These are phyloP conservation scores for Saturnispora hagleri DNA, from an alignment of 805 yeast species.

Conservation along the genomic window DNA sequence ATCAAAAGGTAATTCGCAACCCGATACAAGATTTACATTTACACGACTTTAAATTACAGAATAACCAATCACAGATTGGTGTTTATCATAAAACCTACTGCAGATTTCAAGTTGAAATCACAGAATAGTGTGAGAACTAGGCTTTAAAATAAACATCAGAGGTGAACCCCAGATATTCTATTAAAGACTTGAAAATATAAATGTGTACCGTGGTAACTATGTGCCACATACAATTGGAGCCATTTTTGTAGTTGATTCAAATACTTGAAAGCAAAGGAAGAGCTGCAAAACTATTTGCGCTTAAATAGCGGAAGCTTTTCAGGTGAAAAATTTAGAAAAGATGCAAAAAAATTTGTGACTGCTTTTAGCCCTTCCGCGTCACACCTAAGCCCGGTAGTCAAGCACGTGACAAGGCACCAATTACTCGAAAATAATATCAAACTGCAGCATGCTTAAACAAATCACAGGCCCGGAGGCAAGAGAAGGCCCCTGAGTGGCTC, in stretches of 20 bases:
- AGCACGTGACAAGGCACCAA: not conserved
- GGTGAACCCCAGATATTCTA: constrained; percentile 20
- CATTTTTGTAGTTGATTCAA: constrained; percentile 16
- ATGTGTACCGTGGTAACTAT: not conserved
- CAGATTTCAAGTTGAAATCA: constrained; percentile 6
- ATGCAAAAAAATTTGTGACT: not conserved
- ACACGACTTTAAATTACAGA: constrained; percentile 8
- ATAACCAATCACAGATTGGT: not conserved
- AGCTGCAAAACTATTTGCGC: not conserved
- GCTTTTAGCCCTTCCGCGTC: not conserved
- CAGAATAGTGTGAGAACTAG: constrained; percentile 19
- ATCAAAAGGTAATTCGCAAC: not conserved
- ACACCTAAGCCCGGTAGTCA: not conserved
- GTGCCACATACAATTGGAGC: constrained; percentile 30
- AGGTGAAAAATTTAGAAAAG: not conserved
- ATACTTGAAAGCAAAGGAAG: not conserved
- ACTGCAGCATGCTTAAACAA: too few relatives aligned
- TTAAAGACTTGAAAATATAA: constrained; percentile 11
- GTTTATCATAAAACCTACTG: constrained; percentile 10
- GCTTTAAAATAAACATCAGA: constrained; percentile 19
- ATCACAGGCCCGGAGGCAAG: too few relatives aligned
- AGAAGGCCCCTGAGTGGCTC: too few relatives aligned
- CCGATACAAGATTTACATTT: not conserved
- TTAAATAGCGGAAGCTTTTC: not conserved
- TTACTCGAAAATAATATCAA: too few relatives aligned